Conservation (phyloP, 305 asterid species). For the Lippia alba region DNA sequence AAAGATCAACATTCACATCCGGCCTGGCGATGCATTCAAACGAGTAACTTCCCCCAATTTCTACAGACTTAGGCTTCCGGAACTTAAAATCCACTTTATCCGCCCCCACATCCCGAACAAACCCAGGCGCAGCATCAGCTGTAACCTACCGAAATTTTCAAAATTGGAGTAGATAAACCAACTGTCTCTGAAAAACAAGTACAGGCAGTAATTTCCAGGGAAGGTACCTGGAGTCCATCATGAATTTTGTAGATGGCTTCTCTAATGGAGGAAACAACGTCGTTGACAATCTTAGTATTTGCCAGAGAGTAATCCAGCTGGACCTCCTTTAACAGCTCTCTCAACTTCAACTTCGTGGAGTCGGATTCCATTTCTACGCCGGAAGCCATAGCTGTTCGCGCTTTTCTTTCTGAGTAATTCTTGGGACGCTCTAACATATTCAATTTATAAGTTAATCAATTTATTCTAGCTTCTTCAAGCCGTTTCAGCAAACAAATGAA, state of each 20-base stretch:
- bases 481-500: too few relatives aligned
- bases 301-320: slow-evolving; percentile 67
- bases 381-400: slow-evolving; percentile 46
- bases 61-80: slow-evolving; percentile 65
- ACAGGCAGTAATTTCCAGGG: neutral
- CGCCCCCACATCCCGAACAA: slow-evolving; percentile 82
- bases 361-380: slow-evolving; percentile 39
- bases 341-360: slow-evolving; percentile 61
- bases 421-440: too few relatives aligned
- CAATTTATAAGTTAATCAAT: too few relatives aligned
- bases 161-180: neutral
- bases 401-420: neutral
- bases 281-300: slow-evolving; percentile 54
- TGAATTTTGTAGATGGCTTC: slow-evolving; percentile 62
- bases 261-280: slow-evolving; percentile 62
- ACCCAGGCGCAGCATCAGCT: slow-evolving; percentile 74
- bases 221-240: slow-evolving; percentile 61
- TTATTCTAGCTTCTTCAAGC: too few relatives aligned
- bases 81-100: slow-evolving; percentile 92
- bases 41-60: slow-evolving; percentile 88
- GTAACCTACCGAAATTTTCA: slow-evolving; percentile 60
- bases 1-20: slow-evolving; percentile 77
- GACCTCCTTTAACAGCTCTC: slow-evolving; percentile 77
- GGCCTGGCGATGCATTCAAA: slow-evolving; percentile 71
- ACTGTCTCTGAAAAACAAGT: neutral